A percentile compares a stretch with the other conserved stretches of the same genome.
phyloP scores from a whole-genome alignment of 352 stramenopile genomes.

The Phytophthora europaea region DNA sequence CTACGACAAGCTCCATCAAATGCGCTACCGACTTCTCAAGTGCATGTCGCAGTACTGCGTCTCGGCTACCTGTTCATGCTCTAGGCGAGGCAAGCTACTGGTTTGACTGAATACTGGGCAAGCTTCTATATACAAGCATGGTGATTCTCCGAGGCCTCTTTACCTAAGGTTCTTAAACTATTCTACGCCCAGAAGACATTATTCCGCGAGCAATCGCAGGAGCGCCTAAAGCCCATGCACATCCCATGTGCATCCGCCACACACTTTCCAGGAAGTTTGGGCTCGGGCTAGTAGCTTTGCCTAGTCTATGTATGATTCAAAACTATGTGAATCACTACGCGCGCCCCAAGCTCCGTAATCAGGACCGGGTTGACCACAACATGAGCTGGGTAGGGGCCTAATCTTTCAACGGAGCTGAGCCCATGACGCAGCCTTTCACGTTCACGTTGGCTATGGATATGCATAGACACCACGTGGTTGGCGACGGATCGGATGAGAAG shows the following conservation, averaged over 20 bases:
- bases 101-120: slow-evolving; percentile 1
- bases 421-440: neutral
- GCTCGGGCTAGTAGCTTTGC: neutral
- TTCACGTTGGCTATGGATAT: neutral
- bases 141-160: neutral
- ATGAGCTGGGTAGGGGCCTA: neutral
- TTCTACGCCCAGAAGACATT: slow-evolving; percentile 1
- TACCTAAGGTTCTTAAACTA: neutral
- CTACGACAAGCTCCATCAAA: slow-evolving; percentile 5
- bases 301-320: neutral
- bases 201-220: neutral
- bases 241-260: neutral
- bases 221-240: neutral
- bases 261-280: neutral
- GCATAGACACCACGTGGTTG: neutral
- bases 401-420: neutral
- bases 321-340: neutral
- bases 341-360: neutral
- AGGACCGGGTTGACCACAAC: neutral
- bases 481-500: too few species aligned
- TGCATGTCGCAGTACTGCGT: neutral
- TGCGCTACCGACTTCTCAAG: slow-evolving; percentile 3
- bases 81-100: neutral
- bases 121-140: neutral
- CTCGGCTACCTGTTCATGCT: neutral